These are phyloP conservation scores for Nakazawaea ambrosiae DNA, from an alignment of 805 yeast genomes.

Conservation along the genomic window DNA sequence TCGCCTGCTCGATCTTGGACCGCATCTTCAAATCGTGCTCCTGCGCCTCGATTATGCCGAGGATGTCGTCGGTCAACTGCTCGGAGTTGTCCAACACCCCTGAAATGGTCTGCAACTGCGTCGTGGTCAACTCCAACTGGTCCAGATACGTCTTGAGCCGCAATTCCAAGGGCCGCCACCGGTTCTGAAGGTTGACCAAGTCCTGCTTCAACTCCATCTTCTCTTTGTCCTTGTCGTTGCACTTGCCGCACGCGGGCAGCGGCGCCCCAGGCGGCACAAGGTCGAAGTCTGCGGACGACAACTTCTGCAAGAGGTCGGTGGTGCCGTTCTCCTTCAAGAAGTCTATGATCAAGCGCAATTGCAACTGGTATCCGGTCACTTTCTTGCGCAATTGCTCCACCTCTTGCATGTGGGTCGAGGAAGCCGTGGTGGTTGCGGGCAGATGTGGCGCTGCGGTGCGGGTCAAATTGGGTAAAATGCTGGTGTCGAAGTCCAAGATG, in stretches of 20 bases:
- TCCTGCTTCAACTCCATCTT: neutral
- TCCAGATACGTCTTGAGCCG: neutral
- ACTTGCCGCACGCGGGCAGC: too few relatives aligned
- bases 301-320: constrained; percentile 8
- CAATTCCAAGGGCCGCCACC: neutral
- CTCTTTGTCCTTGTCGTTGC: neutral
- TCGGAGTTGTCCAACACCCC: neutral
- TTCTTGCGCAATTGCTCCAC: constrained; percentile 21
- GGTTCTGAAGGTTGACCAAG: neutral
- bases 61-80: neutral
- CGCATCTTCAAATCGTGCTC: neutral
- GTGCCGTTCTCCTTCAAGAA: constrained; percentile 18
- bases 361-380: constrained; percentile 26
- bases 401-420: constrained; percentile 10
- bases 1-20: neutral
- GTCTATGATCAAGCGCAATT: constrained; percentile 24
- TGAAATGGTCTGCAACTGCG: neutral
- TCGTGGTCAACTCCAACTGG: neutral
- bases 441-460: constrained; percentile 9
- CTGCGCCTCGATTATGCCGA: neutral
- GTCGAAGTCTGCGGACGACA: constrained; percentile 4
- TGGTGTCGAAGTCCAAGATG: constrained; percentile 11
- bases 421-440: constrained; percentile 8
- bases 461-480: constrained; percentile 14
- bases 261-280: too few relatives aligned